These are phyloP conservation scores for Arthrobotrys musiformis DNA, from an alignment of 2,329 filamentous ascomycete genomes.

Conservation along the genomic window DNA sequence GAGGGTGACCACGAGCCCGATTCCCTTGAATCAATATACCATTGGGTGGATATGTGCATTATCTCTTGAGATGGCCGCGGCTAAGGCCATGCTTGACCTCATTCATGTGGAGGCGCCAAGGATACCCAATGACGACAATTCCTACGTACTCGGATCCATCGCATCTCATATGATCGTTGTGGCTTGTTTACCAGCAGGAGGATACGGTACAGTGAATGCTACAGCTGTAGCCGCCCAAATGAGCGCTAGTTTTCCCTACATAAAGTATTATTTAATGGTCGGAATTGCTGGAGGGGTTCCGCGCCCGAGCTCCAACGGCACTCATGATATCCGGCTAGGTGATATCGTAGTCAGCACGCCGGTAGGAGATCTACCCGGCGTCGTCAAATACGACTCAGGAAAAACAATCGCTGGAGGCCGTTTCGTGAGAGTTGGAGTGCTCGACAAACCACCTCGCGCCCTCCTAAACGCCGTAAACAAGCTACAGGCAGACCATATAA, in stretches of 20 bases:
- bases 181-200: conserved; percentile 1
- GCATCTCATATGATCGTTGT: conserved; percentile 27
- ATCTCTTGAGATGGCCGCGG: conserved; percentile 12
- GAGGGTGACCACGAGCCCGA: not conserved
- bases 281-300: conserved; percentile 36
- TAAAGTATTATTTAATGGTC: conserved; percentile 27
- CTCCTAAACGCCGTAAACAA: conserved; percentile 2
- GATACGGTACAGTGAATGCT: conserved; percentile 2
- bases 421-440: not conserved
- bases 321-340: conserved; percentile 19
- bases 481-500: not conserved
- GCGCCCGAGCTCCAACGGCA: too few species aligned
- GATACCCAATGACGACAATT: conserved; percentile 12
- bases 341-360: conserved; percentile 34
- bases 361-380: not conserved
- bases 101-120: conserved; percentile 1
- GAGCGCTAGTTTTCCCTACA: not conserved
- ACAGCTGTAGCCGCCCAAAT: conserved; percentile 1
- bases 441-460: conserved; percentile 10
- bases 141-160: conserved; percentile 17
- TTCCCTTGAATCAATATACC: not conserved
- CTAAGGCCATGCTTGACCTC: conserved; percentile 18
- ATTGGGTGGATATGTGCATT: conserved; percentile 40
- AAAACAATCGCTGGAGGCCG: not conserved
- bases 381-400: conserved; percentile 34